Evolutionary conservation across 1,284 basidiomycete genomes (phyloP), one percentile per base, ranked within the genome.

Genomic region (Coniferiporia weirii): DNA sequence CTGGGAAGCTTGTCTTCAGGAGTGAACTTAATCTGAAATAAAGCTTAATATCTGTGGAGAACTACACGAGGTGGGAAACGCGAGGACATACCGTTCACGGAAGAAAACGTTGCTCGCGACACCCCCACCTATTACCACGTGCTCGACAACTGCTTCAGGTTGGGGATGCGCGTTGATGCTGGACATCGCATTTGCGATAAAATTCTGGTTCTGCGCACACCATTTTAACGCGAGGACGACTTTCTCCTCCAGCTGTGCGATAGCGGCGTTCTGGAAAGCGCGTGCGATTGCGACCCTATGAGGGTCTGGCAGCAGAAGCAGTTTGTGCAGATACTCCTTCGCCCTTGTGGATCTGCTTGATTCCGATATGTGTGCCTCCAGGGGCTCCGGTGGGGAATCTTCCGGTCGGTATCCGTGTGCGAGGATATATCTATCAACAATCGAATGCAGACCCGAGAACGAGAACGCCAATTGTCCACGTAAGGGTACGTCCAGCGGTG

Each of bases 71-170:
- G n/a, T n/a, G n/a, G n/a, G 53, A 9, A 22, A 45, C 44, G 13
- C 9, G 40, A 3, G 0, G 8, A 64, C 77, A 49, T 54, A 90
- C 92, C 83, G 76, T 54, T 77, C 65, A 40, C 92, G 75, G 59
- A 97, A 72, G 64, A 79, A 85, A 38, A 68, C 52, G 66, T 98
- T 98, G 64, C 91, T 92, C 13, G 93, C 95, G 0, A 98, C 95
- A 1, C 95, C 95, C 1, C 95, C 95, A 60, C 90, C 92, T 9
- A 91, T 85, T 0, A 96, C 90, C 12, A 98, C 65, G 63, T 83
- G 74, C 17, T 69, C 66, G 45, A 89, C 71, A 12, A 45, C 43
- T 69, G 61, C 43, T 84, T 66, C 12, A 75, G 66, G 4, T 65
- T 59, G 12, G 13, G 7, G 34, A 15, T n/a, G 17, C 13, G 38